Base-by-base conservation (phyloP, 352 stramenopile species). In the Pythium grandisporangium region DNA sequence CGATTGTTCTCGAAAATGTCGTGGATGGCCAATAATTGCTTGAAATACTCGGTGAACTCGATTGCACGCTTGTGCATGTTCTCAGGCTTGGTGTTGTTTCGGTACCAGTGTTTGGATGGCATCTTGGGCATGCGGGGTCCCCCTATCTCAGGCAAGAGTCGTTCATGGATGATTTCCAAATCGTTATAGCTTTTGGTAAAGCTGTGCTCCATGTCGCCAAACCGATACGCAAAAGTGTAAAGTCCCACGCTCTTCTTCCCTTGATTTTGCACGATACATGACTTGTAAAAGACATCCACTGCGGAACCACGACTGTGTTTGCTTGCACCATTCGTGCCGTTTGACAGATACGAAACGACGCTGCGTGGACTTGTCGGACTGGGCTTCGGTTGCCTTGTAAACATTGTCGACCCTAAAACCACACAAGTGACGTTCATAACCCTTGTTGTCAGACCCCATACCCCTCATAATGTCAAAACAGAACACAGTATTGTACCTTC, bases 1-100 rank as follows among this genome's bases (percentile, higher is more conserved):
- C 60, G 54, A 22, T 80, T 58, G 51, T 71, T 85, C 33, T 58
- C 56, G 12, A 85, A 33, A 19, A 92, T 55, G 2, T 50, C 54
- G 1, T 69, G 57, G 3, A 78, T 51, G 0, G 56, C 48, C 5
- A 90, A 53, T 5, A 92, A 52, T 20, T 81, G 61, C 42, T 86
- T 62, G 22, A 92, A 66, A 34, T 92, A 92, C 37, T 77, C 43
- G 16, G 78, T 57, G 25, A 90, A 75, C 39, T 92, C 79, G 37
- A 85, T 67, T 2, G 69, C 79, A n/a, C 79, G 74, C 56, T 88
- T 92, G 48, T 84, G 62, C 71, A 92, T 84, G 30, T 89, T 89
- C 20, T 92, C 79, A 0, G 76, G 70, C 42, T 92, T 92, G 12
- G 56, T 82, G 40, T 81, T 83, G 53, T 88, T 90, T 22, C 74